Evolutionary conservation across 1,284 basidiomycete species (phyloP), one percentile per base, ranked within the genome.

Genomic region (Cystobasidium sp.): DNA sequence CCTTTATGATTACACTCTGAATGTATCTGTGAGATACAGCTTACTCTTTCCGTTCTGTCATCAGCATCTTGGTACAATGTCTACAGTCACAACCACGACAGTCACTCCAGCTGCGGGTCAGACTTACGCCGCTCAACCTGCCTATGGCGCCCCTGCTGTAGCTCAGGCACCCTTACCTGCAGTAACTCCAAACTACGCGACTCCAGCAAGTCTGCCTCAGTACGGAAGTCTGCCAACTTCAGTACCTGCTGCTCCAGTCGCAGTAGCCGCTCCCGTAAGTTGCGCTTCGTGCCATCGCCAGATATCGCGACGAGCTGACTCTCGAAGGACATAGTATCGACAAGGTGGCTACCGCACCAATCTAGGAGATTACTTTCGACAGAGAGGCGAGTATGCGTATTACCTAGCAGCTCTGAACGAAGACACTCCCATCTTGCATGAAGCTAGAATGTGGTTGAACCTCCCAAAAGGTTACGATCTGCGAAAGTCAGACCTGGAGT

Each of bases 291-390:
- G 2, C 1, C n/a, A 7, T n/a, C n/a, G 39, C 8, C 20, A 41
- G 20, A 18, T 24, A 31, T 0, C 18, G 18, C 31, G 31, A n/a
- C 41, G 56, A 59, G 18, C 56, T n/a, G 31, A 14, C 16, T 20
- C 8, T 6, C 10, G 10, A 18, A 18, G 1, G 39, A 1, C 1
- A 12, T 31, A 59, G 56, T 39, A 59, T 59, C 56, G 43, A 39
- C 37, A 41, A 12, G 56, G 43, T n/a, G 56, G 56, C 14, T 59
- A 59, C n/a, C 56, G 43, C 31, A 59, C 56, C 12, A 39, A 41
- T n/a, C n/a, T 59, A 41, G 56, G 56, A 41, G 56, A 59, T 18
- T 41, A 14, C 56, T 59, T 41, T n/a, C 31, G 56, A n/a, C 37
- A 22, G 43, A 59, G 37, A 43, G 56, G 56, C 9, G 56, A 59